A percentile compares a stretch with the other conserved stretches of the same genome.
These are phyloP conservation scores for Coffea eugenioides DNA, from an alignment of 257 asterid genomes.

Conservation along the genomic window DNA sequence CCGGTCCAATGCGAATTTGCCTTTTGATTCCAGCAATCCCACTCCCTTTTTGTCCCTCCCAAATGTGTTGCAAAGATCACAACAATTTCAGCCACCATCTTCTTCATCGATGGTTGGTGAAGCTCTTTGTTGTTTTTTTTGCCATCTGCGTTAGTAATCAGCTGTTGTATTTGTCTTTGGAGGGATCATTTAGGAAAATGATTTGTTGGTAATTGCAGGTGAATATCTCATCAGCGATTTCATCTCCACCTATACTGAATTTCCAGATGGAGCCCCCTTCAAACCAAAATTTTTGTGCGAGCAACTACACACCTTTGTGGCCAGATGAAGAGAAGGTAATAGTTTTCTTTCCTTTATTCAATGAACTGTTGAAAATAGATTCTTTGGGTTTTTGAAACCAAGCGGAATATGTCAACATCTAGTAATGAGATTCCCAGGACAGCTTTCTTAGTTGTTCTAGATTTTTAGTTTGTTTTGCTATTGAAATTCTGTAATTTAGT, in stretches of 20 bases:
- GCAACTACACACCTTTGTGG: constrained; percentile 42
- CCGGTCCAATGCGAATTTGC: constrained; percentile 24
- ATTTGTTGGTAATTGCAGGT: constrained; percentile 37
- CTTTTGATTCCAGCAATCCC: constrained; percentile 24
- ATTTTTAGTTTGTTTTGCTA: neutral
- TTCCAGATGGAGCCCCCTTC: constrained; percentile 97
- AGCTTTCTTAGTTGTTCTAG: neutral
- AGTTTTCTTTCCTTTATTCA: neutral
- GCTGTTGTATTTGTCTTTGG: neutral
- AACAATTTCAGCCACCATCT: constrained; percentile 42
- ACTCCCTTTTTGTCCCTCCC: constrained; percentile 34
- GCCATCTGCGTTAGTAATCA: neutral
- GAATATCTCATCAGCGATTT: constrained; percentile 54
- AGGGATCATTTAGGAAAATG: neutral
- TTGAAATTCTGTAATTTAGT: neutral
- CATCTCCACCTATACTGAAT: constrained; percentile 46
- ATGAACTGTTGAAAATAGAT: neutral
- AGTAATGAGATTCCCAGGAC: neutral
- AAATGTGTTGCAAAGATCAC: constrained; percentile 43
- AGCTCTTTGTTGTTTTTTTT: neutral
- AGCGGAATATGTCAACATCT: neutral
- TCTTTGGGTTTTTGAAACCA: too few species aligned
- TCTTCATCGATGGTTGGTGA: constrained; percentile 51
- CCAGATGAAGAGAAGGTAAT: constrained; percentile 74
- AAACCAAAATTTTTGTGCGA: constrained; percentile 67